Evolutionary conservation across 257 asterid genomes (phyloP).

Genomic region (Verbena officinalis): DNA sequence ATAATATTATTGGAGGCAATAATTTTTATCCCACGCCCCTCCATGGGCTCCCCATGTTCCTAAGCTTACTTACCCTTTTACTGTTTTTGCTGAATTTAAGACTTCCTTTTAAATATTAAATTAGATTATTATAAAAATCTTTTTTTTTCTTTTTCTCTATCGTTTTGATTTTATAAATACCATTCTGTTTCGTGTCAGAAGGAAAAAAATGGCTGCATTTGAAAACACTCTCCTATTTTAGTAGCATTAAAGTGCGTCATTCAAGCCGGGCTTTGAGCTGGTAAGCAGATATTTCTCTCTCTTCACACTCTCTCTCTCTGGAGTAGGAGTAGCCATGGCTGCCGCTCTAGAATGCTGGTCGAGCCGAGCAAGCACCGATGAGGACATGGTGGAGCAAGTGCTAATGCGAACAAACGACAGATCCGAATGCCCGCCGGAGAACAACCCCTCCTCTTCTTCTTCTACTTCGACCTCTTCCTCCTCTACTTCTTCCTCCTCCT

Average conservation of each 20-base stretch:
- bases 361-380: conserved; percentile 83
- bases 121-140: too few species aligned
- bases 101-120: background rate
- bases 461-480: conserved; percentile 31
- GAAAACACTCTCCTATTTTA: conserved; percentile 23
- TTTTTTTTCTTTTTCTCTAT: conserved; percentile 11
- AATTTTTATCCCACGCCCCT: too few species aligned
- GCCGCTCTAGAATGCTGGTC: conserved; percentile 99
- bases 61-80: too few species aligned
- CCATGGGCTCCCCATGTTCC: background rate
- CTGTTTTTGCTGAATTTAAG: background rate
- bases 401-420: conserved; percentile 80
- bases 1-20: background rate
- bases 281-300: conserved; percentile 5
- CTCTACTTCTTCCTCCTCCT: conserved; percentile 20
- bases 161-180: conserved; percentile 31
- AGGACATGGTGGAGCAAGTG: conserved; percentile 92
- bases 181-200: conserved; percentile 30
- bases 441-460: conserved; percentile 35
- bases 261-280: conserved; percentile 32
- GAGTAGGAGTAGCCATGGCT: conserved; percentile 62
- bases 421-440: conserved; percentile 71
- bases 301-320: conserved; percentile 15
- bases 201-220: conserved; percentile 29
- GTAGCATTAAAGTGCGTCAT: conserved; percentile 11